Percentiles rank a stretch among this genome's conserved stretches.
Evolutionary conservation across 1,139 yeast species (phyloP).

Genomic region (Yamadazyma taylorii): DNA sequence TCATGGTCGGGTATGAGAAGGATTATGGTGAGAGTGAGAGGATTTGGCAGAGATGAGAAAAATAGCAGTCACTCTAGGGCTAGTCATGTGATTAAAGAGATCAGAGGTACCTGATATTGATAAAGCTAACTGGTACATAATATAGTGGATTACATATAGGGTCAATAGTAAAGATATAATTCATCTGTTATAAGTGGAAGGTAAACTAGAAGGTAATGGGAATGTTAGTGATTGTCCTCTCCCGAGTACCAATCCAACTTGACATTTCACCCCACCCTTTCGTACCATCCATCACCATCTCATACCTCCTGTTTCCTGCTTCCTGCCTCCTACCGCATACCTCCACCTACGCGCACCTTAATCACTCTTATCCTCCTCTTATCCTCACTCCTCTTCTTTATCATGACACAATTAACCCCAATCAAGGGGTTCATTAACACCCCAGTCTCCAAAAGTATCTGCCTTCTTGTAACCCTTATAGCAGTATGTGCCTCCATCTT

Average conservation of each 20-base stretch:
- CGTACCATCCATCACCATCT: too few species aligned
- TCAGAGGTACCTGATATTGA: background rate
- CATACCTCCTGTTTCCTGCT: too few species aligned
- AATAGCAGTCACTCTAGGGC: background rate
- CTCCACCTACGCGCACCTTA: too few species aligned
- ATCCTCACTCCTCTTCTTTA: background rate
- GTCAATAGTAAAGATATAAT: too few species aligned
- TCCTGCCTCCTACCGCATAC: too few species aligned
- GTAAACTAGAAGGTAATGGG: too few species aligned
- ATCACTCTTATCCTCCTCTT: too few species aligned
- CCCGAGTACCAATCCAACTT: too few species aligned
- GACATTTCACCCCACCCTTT: too few species aligned
- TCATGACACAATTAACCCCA: constrained; percentile 34
- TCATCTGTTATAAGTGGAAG: too few species aligned
- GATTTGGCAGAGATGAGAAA: background rate
- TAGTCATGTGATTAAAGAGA: background rate
- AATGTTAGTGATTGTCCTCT: too few species aligned
- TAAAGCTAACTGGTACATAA: background rate
- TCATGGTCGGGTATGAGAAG: background rate
- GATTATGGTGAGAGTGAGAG: background rate
- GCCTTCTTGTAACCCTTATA: constrained; percentile 38
- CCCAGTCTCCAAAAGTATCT: constrained; percentile 53
- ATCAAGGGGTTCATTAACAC: constrained; percentile 61
- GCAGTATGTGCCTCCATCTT: constrained; percentile 59
- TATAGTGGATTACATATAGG: too few species aligned